A percentile compares a stretch with the other conserved stretches of the same genome.
Evolutionary conservation across 2,329 filamentous ascomycete species (phyloP).

Genomic region (Microdochium paspali): DNA sequence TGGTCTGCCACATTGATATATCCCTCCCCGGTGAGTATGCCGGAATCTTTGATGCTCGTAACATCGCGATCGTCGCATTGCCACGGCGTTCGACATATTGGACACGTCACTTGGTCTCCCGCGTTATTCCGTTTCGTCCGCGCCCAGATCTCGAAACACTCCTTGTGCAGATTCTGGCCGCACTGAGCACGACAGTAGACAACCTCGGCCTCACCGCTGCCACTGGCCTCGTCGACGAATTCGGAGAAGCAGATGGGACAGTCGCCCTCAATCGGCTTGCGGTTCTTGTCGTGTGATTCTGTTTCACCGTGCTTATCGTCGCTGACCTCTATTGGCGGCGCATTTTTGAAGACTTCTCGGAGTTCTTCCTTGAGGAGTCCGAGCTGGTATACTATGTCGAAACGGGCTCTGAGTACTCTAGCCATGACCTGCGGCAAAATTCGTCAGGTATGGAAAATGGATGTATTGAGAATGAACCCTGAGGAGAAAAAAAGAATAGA

Average conservation of each 20-base stretch:
- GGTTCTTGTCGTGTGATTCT: slow-evolving; percentile 20
- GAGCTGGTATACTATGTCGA: slow-evolving; percentile 49
- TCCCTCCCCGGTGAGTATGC: slow-evolving; percentile 35
- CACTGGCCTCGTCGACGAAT: slow-evolving; percentile 22
- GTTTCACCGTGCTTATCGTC: slow-evolving; percentile 9
- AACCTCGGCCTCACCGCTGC: slow-evolving; percentile 21
- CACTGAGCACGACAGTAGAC: slow-evolving; percentile 44
- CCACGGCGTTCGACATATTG: slow-evolving; percentile 52
- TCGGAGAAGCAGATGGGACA: slow-evolving; percentile 49
- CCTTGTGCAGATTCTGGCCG: slow-evolving; percentile 44
- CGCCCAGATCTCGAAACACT: slow-evolving; percentile 47
- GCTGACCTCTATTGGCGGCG: slow-evolving; percentile 36
- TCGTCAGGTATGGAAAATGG: not conserved
- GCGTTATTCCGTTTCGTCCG: slow-evolving; percentile 29
- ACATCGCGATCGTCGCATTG: slow-evolving; percentile 32
- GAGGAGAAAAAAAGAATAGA: too few species aligned
- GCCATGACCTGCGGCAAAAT: slow-evolving; percentile 35
- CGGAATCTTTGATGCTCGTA: slow-evolving; percentile 31
- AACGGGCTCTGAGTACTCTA: slow-evolving; percentile 47
- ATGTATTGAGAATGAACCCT: too few species aligned
- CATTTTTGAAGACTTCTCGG: slow-evolving; percentile 43
- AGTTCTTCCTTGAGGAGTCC: slow-evolving; percentile 51
- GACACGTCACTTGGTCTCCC: slow-evolving; percentile 40
- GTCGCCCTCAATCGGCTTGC: slow-evolving; percentile 41
- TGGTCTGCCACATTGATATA: slow-evolving; percentile 54